Evolutionary conservation across 768 basidiomycete species (phyloP), one percentile per base, ranked within the genome.

Genomic region (Amylocystis lapponica): DNA sequence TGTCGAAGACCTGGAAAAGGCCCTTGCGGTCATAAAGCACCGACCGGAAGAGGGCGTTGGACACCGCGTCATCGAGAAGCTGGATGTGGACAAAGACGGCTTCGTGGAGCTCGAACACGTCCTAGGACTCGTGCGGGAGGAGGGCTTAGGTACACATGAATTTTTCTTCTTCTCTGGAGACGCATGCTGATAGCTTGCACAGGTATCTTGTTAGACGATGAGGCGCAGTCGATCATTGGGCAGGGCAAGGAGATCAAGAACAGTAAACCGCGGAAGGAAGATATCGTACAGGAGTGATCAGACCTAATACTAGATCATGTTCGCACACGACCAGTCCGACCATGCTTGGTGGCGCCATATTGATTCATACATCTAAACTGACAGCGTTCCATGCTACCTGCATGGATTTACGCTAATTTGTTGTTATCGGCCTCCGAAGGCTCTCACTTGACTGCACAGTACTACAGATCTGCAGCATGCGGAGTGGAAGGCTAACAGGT

Each of bases 41-140:
- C 79, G 72, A 57, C 95, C 94, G 4, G 85, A 90, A 44, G 89
- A 94, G 42, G 86, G 92, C 48, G 83, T 90, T 13, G 88, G 90
- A 19, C 80, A 84, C 47, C 81, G 79, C 17, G 82, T 99, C 39
- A 80, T 94, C 41, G 81, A 90, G 59, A 98, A 98, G 65, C 68
- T 98, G 56, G 96, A 99, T 60, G 86, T 90, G 9, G 95, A 98
- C 66, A 81, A 89, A 64, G 95, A 98, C 59, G 94, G 95, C 0
- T 95, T 81, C 58, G 93, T 97, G 20, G 90, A 94, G 60, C 74
- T 98, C 35, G 90, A 95, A 63, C 94, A 99, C 58, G 93, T 99
- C 27, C 64, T 95, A 45, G 89, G 86, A 11, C 67, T 95, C 50
- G 86, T 94, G 19, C 76, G 81, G 54, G 88, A 96, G 66, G 88